Evolutionary conservation across 1,284 basidiomycete species (phyloP).

Genomic region (Macrocystidia cucumis): DNA sequence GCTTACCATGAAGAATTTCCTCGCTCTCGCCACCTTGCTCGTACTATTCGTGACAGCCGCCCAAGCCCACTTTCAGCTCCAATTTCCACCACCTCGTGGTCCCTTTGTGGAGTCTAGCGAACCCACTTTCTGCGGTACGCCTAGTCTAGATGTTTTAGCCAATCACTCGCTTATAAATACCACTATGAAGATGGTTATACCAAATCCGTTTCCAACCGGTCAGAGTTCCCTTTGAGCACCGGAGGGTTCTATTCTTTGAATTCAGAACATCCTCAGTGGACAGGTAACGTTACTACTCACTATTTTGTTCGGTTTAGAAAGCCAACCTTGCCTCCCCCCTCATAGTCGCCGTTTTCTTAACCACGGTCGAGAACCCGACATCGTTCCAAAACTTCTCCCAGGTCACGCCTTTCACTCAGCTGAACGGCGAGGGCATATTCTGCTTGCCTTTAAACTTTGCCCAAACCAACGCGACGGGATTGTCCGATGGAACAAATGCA

Average conservation of each 20-base stretch:
- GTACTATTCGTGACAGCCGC: constrained; percentile 24
- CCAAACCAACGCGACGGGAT: constrained; percentile 39
- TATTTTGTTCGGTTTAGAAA: no score
- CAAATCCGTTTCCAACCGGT: constrained; percentile 36
- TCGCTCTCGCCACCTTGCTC: constrained; percentile 10
- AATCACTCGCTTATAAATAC: neutral
- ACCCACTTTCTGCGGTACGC: constrained; percentile 47
- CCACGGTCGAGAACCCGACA: constrained; percentile 47
- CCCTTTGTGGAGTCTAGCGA: constrained; percentile 50
- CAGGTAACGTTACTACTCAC: constrained; percentile 25
- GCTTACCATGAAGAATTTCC: no score
- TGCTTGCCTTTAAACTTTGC: constrained; percentile 58
- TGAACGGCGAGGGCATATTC: constrained; percentile 42
- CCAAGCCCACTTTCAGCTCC: constrained; percentile 64
- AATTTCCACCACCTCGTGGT: constrained; percentile 58
- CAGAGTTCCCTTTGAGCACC: constrained; percentile 52
- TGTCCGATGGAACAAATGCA: constrained; percentile 24
- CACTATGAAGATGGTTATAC: constrained; percentile 41
- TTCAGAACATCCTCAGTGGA: constrained; percentile 53
- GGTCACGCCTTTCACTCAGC: constrained; percentile 44
- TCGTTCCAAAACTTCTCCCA: constrained; percentile 53
- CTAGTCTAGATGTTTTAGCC: neutral
- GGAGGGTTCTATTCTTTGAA: constrained; percentile 48
- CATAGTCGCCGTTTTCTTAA: constrained; percentile 47
- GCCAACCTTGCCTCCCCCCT: no score